These are phyloP conservation scores for Hypsizygus ulmarius DNA, from an alignment of 1,284 basidiomycete species.

Conservation along the genomic window DNA sequence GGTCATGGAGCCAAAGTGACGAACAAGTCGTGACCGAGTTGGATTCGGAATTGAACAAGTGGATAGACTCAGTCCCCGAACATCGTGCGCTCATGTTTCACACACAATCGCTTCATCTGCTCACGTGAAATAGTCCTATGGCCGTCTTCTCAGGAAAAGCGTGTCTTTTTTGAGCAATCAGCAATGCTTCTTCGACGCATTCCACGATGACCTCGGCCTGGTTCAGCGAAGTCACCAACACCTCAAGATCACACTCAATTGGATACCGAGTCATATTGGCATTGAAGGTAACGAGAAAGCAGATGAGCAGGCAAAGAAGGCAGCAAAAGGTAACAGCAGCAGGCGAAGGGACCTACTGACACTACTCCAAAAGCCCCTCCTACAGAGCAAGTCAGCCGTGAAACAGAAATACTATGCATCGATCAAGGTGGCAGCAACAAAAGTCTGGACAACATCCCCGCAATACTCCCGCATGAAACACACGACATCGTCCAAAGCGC, in stretches of 20 bases:
- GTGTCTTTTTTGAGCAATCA: constrained; percentile 51
- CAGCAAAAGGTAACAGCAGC: background rate
- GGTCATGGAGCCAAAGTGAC: constrained; percentile 35
- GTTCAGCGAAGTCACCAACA: too few species aligned
- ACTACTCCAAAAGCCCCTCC: too few species aligned
- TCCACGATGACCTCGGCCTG: too few species aligned
- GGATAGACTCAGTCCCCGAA: constrained; percentile 53
- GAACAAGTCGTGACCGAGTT: constrained; percentile 46
- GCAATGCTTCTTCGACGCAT: constrained; percentile 31
- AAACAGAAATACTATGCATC: too few species aligned
- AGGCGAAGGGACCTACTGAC: too few species aligned
- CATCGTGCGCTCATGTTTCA: constrained; percentile 32
- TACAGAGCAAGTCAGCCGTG: too few species aligned
- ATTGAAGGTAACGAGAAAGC: background rate
- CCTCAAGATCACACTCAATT: constrained; percentile 7
- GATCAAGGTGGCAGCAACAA: too few species aligned
- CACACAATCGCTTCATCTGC: background rate
- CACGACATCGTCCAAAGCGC: too few species aligned
- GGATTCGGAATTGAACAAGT: constrained; percentile 53
- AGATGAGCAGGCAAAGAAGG: background rate
- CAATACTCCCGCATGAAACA: too few species aligned
- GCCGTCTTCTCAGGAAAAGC: constrained; percentile 47
- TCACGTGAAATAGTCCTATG: constrained; percentile 38
- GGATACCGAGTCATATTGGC: constrained; percentile 11
- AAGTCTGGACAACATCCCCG: too few species aligned